Base-by-base conservation (phyloP, 164 flowering plant genomes). In the Aristolochia fimbriata region DNA sequence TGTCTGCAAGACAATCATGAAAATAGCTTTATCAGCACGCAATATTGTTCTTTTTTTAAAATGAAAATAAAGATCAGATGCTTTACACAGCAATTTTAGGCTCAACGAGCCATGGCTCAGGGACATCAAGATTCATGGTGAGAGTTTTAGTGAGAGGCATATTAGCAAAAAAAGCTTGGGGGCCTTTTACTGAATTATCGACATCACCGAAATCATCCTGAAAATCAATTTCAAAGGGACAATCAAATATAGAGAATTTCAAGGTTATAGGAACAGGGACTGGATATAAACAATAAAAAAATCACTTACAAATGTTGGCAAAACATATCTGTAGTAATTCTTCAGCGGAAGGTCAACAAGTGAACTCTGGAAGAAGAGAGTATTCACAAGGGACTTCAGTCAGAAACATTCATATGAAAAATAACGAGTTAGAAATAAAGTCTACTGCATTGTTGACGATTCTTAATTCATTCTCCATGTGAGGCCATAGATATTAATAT, bases 91-190 rank as follows among this genome's bases (percentile, higher is more conserved):
- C 97, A 88, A 90, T 65, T 52, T 88, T 82, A 58, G 99, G 93
- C 77, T 93, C 96, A 68, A 93, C 86, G 70, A 93, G 97, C 99
- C 99, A 93, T 59, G 99, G 95, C 72, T 93, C 99, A 43, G 99
- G 99, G 69, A 93, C 99, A 78, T 93, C 99, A 65, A 93, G 92
- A 79, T 93, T 90, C 99, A 93, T 93, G 58, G 99, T 93, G 50
- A 93, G 91, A 14, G 99, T 93, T 75, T 93, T 93, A 58, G 99
- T 86, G 58, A 90, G 68, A 51, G 99, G 99, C 99, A 90, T 90
- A 68, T 90, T 88, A 56, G 96, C 77, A 69, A 93, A 93, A 75
- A 90, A 88, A 58, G 99, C 99, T 75, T 81, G 83, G 4, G 99
- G 97, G 2, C 99, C 99, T 77, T 73, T 74, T 52, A 93, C 71